phyloP scores from a whole-genome alignment of 306 rosid genomes.

The Adenanthera pavonina region DNA sequence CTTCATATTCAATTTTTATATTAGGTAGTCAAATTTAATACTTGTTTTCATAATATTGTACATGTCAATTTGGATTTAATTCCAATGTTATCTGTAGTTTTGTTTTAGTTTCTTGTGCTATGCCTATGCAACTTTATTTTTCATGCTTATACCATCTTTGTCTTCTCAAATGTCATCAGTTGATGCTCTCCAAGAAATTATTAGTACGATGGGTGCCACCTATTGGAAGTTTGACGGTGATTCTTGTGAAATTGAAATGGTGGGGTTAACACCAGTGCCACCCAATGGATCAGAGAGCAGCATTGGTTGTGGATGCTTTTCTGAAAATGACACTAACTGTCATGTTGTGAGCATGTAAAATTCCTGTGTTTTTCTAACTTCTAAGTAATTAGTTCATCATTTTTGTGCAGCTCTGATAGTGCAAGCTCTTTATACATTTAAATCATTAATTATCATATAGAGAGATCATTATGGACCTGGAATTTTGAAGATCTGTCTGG shows the following conservation, averaged over 20 bases:
- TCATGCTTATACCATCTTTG: constrained; percentile 28
- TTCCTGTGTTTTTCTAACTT: constrained; percentile 37
- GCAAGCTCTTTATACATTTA: constrained; percentile 18
- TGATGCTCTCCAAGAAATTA: constrained; percentile 73
- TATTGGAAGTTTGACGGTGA: constrained; percentile 73
- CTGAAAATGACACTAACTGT: constrained; percentile 53
- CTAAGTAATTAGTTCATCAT: constrained; percentile 28
- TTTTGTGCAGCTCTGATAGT: constrained; percentile 25
- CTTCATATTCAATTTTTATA: neutral
- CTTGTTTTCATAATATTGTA: neutral
- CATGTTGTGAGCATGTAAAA: constrained; percentile 75
- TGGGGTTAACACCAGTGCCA: constrained; percentile 58
- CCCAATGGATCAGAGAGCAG: constrained; percentile 44
- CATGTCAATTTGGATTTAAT: neutral
- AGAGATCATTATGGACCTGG: constrained; percentile 18
- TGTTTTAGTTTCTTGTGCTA: neutral
- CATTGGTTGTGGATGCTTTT: constrained; percentile 59
- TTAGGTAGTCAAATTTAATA: neutral
- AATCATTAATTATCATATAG: constrained; percentile 5
- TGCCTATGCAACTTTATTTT: constrained; percentile 4
- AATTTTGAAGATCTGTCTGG: constrained; percentile 28
- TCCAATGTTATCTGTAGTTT: neutral
- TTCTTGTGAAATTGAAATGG: constrained; percentile 58
- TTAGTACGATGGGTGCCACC: constrained; percentile 66
- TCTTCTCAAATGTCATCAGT: constrained; percentile 46